These are phyloP conservation scores for Schizochytrium sp. DNA, from an alignment of 108 stramenopile species.

Conservation along the genomic window DNA sequence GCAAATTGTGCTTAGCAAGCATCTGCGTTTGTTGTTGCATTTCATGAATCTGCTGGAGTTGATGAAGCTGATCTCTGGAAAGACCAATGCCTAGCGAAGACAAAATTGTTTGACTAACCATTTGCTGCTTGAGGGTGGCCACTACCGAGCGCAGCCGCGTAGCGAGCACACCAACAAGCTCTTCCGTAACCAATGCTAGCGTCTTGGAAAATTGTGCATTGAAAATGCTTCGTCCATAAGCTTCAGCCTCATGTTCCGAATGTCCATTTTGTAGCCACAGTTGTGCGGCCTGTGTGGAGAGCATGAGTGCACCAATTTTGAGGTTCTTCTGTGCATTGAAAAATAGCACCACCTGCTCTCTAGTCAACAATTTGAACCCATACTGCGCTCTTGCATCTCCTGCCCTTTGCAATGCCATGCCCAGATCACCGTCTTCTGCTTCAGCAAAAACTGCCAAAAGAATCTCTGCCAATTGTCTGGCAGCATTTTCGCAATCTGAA, in stretches of 20 bases:
- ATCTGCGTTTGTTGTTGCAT: constrained; percentile 14
- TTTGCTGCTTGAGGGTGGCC: constrained; percentile 28
- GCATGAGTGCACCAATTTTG: constrained; percentile 10
- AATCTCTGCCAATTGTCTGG: neutral
- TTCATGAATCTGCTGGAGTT: neutral
- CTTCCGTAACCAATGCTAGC: neutral
- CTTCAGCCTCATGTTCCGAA: neutral
- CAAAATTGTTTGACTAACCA: constrained; percentile 20
- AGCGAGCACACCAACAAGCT: constrained; percentile 7
- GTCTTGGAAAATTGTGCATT: neutral
- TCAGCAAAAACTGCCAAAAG: constrained; percentile 1
- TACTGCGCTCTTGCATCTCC: neutral
- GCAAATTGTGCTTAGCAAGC: constrained; percentile 6
- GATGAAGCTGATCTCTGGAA: neutral
- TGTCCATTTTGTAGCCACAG: neutral
- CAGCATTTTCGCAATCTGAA: constrained; percentile 12
- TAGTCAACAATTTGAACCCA: constrained; percentile 12
- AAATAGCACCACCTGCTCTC: constrained; percentile 20
- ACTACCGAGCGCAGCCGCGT: constrained; percentile 13
- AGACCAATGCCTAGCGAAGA: constrained; percentile 2
- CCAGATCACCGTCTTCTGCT: constrained; percentile 18
- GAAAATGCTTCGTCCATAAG: constrained; percentile 34
- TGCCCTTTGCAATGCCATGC: neutral
- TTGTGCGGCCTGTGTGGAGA: constrained; percentile 34
- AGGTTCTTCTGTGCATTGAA: constrained; percentile 36